Base-by-base conservation (phyloP, 2,329 filamentous ascomycete genomes). In the Neonectria neomacrospora region DNA sequence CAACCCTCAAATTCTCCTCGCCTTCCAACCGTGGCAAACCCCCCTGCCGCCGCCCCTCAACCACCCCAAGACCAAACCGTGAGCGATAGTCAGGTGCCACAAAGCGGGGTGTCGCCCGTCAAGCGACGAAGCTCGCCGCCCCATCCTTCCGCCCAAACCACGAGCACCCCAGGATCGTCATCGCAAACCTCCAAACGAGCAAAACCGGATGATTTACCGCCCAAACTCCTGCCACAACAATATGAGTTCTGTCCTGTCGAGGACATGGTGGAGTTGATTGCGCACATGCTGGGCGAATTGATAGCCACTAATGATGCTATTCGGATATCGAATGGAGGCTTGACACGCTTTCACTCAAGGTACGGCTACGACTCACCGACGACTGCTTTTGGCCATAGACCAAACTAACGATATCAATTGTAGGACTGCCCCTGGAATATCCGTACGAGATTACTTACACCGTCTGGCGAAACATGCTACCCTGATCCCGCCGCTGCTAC, bases 341-440 rank as follows among this genome's bases (percentile, higher is more conserved):
- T 99, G 59, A 99, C 96, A 54, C 88, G 96, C 57, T 99, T 99
- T 77, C 96, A 99, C 79, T 98, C 94, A 47, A 90, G 94, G 91
- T 93, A 85, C 64, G 80, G 45, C 57, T 39, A 85, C 64, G 80
- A 45, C 57, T 42, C 34, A 44, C 61, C 54, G 28, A 39, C 59
- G 28, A 32, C 39, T 34, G 45, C 47, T 42, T 48, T 44, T 52
- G 26, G 42, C 54, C 66, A 65, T 57, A 42, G 42, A 64, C 52
- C 28, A 8, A 37, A 62, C 72, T 77, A 61, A 77, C 69, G 55
- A 53, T 22, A 6, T 37, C 8, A 37, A 65, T 73, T 54, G 54
- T 56, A 87, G 85, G 67, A 88, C 86, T 3, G 80, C 96, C 1
- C 96, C 96, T 8, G 94, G 92, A 55, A 99, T 99, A 63, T 97